Evolutionary conservation across 176 grass and related monocot species (phyloP), one percentile per base, ranked within the genome.

Genomic region (Coix lacrymajobi): DNA sequence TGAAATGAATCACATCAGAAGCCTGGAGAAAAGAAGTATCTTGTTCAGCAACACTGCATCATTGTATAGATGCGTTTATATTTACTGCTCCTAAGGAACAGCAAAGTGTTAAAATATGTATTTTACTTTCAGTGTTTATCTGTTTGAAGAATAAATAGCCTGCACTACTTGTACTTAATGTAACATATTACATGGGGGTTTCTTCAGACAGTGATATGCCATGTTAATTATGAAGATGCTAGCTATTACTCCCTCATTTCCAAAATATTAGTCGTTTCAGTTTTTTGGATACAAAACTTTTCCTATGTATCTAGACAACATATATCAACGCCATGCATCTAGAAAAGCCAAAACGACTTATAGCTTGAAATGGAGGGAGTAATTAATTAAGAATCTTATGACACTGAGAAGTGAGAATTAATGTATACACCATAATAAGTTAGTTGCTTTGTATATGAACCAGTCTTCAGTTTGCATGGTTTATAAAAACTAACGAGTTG

Each of bases 81-180:
- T 89, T 71, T 71, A 73, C 15, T 19, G 11, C 17, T 31, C 22
- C 25, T 43, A 43, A 81, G 36, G 33, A 72, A 77, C 54, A 77
- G 15, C 63, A 20, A 77, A 48, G 57, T 58, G 7, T 19, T 46
- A n/a, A 60, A 83, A 41, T 69, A 31, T 86, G 60, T 68, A 82
- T 25, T 74, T 38, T 77, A 69, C 58, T 79, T 26, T 36, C 37
- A 79, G 49, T 38, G 17, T 74, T 73, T 85, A 11, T 78, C 46
- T 29, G 2, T 60, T 77, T 73, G 65, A 82, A 40, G 71, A 83
- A 83, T 90, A 90, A 89, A 86, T 20, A 49, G 17, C 5, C 39
- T 38, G 48, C 19, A 67, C 28, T 72, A 38, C 74, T 14, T 69
- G 39, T 74, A 75, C 17, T 40, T 57, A 24, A 44, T 67, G 49